Conservation (phyloP, 2,329 filamentous ascomycete genomes). For the Diaporthe citri region DNA sequence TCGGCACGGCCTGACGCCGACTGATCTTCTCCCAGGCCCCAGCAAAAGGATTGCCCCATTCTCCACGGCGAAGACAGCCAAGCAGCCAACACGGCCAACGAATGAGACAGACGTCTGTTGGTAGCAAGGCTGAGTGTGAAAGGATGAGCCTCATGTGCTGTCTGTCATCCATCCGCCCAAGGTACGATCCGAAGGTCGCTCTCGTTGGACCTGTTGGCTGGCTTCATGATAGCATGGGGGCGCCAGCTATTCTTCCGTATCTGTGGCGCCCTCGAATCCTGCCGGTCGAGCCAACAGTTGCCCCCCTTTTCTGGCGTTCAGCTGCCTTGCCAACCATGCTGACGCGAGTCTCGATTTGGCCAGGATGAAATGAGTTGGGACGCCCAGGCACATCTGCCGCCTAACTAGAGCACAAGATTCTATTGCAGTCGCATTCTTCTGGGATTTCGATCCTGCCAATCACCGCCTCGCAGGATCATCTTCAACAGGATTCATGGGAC, state of each 20-base stretch:
- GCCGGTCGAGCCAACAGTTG: not conserved
- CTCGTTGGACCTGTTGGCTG: not conserved
- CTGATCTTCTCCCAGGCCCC: not conserved
- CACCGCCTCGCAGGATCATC: not conserved
- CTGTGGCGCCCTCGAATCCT: conserved; percentile 7
- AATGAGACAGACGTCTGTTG: not conserved
- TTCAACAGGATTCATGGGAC: not conserved
- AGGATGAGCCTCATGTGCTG: not conserved
- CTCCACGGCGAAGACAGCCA: conserved; percentile 18
- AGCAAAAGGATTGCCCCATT: not conserved
- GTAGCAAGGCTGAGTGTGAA: not conserved
- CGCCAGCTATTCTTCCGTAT: not conserved
- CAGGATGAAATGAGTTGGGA: conserved; percentile 18
- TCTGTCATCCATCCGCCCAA: too few species aligned
- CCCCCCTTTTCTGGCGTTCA: not conserved
- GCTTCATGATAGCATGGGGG: not conserved
- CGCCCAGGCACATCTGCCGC: not conserved
- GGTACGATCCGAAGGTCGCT: not conserved
- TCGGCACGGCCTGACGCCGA: not conserved
- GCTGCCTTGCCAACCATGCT: conserved; percentile 8
- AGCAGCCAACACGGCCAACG: conserved; percentile 9
- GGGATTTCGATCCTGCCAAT: conserved; percentile 9
- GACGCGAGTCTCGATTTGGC: conserved; percentile 28
- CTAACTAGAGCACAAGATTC: not conserved
- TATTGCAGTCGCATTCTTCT: conserved; percentile 9